These are phyloP conservation scores for Cenchrus fungigraminus DNA, from an alignment of 176 grass and related monocot genomes.

Conservation along the genomic window DNA sequence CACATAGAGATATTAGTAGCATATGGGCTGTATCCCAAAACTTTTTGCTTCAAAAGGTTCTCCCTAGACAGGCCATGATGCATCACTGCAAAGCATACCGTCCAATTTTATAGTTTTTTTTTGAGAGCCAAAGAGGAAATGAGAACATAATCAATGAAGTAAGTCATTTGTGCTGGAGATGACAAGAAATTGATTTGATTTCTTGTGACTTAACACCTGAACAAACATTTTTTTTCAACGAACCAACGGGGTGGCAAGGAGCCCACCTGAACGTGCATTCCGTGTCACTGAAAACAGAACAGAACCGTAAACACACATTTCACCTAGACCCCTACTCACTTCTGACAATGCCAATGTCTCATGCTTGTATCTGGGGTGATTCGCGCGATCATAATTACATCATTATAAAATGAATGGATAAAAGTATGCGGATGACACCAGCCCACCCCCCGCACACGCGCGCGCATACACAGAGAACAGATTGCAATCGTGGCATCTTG, in stretches of 20 bases:
- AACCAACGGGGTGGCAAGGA: background rate
- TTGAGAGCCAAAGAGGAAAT: background rate
- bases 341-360: background rate
- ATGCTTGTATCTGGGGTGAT: background rate
- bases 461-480: background rate
- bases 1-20: constrained; percentile 38
- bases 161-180: background rate
- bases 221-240: background rate
- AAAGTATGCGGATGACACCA: constrained; percentile 13
- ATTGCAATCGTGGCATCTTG: background rate
- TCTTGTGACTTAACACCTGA: background rate
- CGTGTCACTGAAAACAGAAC: background rate
- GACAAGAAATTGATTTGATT: background rate
- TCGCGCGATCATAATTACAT: constrained; percentile 12
- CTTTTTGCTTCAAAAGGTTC: constrained; percentile 21
- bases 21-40: constrained; percentile 18
- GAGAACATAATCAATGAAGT: background rate
- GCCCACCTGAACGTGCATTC: background rate
- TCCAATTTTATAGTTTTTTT: constrained; percentile 12
- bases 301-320: constrained; percentile 3
- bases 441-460: background rate
- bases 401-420: background rate
- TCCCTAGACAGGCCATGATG: constrained; percentile 42
- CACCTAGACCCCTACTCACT: background rate
- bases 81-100: constrained; percentile 48